Conservation (phyloP, 2,329 filamentous ascomycete genomes). For the Pseudocercospora cruenta region DNA sequence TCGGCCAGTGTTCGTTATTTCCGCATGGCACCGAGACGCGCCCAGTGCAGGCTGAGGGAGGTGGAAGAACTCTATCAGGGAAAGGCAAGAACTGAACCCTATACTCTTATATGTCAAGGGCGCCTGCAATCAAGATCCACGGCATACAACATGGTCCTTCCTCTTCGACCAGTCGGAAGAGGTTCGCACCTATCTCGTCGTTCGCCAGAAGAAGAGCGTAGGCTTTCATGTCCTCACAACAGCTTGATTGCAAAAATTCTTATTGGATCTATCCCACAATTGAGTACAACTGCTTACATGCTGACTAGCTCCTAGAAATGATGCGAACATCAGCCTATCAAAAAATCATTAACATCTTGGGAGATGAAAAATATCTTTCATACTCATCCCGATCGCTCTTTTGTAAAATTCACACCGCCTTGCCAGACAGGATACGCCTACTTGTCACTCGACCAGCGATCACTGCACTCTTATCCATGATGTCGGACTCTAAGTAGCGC, state of each 20-base stretch:
- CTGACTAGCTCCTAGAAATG: background rate
- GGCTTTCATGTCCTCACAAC: background rate
- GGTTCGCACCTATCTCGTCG: background rate
- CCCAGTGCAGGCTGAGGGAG: background rate
- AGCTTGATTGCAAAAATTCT: background rate
- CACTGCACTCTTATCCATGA: background rate
- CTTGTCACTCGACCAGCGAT: background rate
- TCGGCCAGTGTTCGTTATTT: no score
- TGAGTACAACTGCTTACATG: background rate
- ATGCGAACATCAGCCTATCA: background rate
- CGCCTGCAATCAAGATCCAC: background rate
- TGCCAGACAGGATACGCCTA: background rate
- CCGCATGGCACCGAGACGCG: no score
- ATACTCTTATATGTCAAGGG: background rate
- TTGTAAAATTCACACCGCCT: background rate
- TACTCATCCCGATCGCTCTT: background rate
- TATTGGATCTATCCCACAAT: background rate
- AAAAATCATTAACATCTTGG: background rate
- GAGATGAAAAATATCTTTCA: background rate
- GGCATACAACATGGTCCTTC: background rate
- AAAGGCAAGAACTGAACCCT: background rate
- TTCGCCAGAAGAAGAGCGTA: no score
- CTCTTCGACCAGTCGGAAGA: background rate
- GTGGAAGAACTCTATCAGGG: no score
- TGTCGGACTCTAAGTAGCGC: background rate